Base-by-base conservation (phyloP, 495 filamentous ascomycete genomes). In the Stereocaulon alpinum region DNA sequence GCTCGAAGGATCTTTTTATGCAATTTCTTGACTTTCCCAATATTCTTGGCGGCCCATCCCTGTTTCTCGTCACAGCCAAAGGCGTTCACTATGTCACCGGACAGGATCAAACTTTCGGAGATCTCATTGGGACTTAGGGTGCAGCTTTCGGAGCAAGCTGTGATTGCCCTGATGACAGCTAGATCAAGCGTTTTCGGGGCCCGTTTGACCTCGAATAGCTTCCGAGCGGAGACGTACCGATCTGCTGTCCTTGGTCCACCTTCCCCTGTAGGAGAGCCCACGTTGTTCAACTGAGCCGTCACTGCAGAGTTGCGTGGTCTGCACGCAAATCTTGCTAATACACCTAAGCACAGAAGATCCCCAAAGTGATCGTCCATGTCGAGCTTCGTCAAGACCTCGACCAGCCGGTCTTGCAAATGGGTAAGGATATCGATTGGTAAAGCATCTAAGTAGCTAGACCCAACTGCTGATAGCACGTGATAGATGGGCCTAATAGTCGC, bases 131-230 rank as follows among this genome's bases (percentile, higher is more conserved):
- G 52, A 3, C 71, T 70, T 9, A 78, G 53, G 22, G 62, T 68
- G 51, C 67, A 71, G 44, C 68, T 76, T 30, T 72, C 68, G 14
- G 77, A 81, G 59, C 77, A 82, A 10, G 76, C 76, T 27, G 50
- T 55, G 44, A 65, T 51, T 1, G 47, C 77, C 22, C 73, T 74
- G 50, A 82, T 64, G 2, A 80, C 74, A 4, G 80, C 73, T 40
- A 85, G 66, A 57, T 83, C 75, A 15, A 84, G 63, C 1, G 78
- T 85, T 58, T 83, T 84, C 11, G 70, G 51, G 2, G 73, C 77
- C 11, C 73, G 69, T 54, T 77, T 79, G 1, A 72, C 63, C 5
- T 73, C 74, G 44, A 81, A 81, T 58, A 80, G 79, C 49, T 80
- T 68, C 14, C 64, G 68, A 49, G 77, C 73, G 48, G 67, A 73